Base-by-base conservation (phyloP, 2,329 filamentous ascomycete genomes). In the Stachybotrys echinatus region DNA sequence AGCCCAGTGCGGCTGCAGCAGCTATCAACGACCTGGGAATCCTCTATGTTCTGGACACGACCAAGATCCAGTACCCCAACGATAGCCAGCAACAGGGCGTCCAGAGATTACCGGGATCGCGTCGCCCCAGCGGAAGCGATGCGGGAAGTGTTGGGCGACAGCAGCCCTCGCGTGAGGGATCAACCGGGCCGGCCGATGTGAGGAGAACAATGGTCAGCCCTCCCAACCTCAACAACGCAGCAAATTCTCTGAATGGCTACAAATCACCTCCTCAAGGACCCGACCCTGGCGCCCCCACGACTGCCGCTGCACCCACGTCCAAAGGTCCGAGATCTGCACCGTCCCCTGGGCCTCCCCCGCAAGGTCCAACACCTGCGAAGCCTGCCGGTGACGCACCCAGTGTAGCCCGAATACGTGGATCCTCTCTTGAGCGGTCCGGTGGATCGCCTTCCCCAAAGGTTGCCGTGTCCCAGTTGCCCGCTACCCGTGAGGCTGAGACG, bases 11-110 rank as follows among this genome's bases (percentile, higher is more conserved):
- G 17, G 87, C 89, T 23, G 83, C 88, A 1, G 82, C 87, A 45
- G 84, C 94, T 60, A 83, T 89, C 27, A 86, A 85, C 53, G 94
- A 99, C 65, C 76, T 99, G 48, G 90, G 88, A 52, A 81, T 95
- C 61, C 87, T 90, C 34, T 99, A 97, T 67, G 81, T 96, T 55
- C 76, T 99, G 53, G 94, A 99, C 67, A 99, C 94, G 8, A 86
- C 83, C 45, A 99, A 99, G 70, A 99, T 99, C 58, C 83, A 94
- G 55, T 99, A 99, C 68, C 94, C 94, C 2, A 92, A 89, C 58
- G 92, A 96, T 61, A 70, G 76, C 5, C 65, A 66, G 48, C 65
- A 61, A 43, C 45, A 50, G 48, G 55, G 52, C 12, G 62, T 65
- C 6, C 73, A 73, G 53, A 72, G 70, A 51, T 54, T 63, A 19